A percentile compares a stretch with the other conserved stretches of the same genome.
These are phyloP conservation scores for Solanum bukasovii DNA, from an alignment of 257 asterid genomes.

Conservation along the genomic window DNA sequence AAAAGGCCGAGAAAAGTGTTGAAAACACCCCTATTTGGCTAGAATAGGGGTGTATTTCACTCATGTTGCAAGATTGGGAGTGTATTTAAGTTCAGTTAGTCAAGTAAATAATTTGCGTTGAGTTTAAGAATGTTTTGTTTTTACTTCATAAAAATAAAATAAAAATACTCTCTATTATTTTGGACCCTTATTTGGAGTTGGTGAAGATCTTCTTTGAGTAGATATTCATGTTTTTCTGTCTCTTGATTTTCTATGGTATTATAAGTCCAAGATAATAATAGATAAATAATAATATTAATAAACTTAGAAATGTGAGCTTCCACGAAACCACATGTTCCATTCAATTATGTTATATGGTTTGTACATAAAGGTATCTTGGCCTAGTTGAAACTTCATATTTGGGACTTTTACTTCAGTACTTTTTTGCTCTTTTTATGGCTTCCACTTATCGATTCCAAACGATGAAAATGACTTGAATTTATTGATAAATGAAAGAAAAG, in stretches of 20 bases:
- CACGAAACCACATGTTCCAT: background rate
- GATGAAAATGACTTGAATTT: background rate
- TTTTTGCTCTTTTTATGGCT: background rate
- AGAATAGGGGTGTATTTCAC: background rate
- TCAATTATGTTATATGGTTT: background rate
- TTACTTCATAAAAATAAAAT: too few species aligned
- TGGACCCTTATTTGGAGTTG: background rate
- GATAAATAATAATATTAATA: background rate
- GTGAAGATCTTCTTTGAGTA: background rate
- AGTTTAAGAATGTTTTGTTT: too few species aligned
- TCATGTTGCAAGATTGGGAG: background rate
- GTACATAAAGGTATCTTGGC: background rate
- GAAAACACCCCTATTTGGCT: background rate
- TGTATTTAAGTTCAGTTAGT: background rate
- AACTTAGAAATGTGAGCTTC: background rate
- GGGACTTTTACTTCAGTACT: background rate
- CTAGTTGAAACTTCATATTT: background rate
- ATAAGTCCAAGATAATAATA: background rate
- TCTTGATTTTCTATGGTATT: background rate
- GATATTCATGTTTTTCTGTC: background rate
- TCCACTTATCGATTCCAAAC: background rate
- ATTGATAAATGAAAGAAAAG: background rate
- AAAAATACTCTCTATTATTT: background rate
- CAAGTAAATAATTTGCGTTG: too few species aligned
- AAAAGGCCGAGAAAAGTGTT: background rate